Percentiles rank a stretch among this genome's conserved stretches.
Conservation (phyloP, 1,139 yeast species). For the Candida sp. region DNA sequence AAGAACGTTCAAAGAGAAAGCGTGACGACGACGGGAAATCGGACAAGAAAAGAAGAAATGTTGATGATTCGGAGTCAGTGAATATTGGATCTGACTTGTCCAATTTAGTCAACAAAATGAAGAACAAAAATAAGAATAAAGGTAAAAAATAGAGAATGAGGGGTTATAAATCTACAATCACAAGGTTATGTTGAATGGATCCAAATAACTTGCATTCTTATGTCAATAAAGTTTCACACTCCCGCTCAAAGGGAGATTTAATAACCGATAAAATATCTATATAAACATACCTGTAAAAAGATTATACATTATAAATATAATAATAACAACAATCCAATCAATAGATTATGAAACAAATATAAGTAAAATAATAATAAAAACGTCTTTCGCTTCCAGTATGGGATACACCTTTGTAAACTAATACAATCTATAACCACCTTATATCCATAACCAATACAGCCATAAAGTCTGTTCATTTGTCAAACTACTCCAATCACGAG, state of each 20-base stretch:
- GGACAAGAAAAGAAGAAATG: neutral
- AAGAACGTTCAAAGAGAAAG: constrained; percentile 66
- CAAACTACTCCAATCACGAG: constrained; percentile 29
- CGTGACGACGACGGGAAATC: constrained; percentile 5
- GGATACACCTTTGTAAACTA: neutral
- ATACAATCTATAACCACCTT: neutral
- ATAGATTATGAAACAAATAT: neutral
- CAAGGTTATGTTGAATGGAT: too few species aligned
- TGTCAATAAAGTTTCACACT: too few species aligned
- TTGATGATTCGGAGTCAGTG: neutral
- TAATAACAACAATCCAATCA: neutral
- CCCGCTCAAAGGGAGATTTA: too few species aligned
- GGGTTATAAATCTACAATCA: too few species aligned
- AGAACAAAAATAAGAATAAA: constrained; percentile 7
- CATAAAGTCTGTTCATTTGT: neutral
- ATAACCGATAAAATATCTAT: neutral
- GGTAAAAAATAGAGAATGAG: neutral
- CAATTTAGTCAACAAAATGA: constrained; percentile 23
- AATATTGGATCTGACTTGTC: constrained; percentile 1
- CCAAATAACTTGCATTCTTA: too few species aligned
- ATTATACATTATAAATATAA: neutral
- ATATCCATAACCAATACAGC: neutral
- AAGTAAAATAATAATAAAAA: neutral
- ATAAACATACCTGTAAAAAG: neutral
- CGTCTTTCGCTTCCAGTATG: neutral